Evolutionary conservation across 768 basidiomycete genomes (phyloP), one percentile per base, ranked within the genome.

Genomic region (Punctularia strigosozonata): DNA sequence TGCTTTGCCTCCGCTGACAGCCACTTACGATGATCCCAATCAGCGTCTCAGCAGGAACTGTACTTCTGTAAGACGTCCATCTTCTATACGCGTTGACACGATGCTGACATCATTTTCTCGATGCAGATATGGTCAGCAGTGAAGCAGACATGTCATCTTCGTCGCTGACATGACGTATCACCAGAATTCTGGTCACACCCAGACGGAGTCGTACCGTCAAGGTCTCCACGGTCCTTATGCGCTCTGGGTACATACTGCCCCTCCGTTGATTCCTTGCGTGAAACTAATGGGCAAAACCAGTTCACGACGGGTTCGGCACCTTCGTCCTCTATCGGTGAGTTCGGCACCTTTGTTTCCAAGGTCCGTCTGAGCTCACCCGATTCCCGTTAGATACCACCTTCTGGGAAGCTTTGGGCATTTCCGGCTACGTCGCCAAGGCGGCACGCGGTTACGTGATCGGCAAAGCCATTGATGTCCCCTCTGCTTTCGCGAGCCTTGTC

Each of bases 201-300:
- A 39, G 20, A 37, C 66, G 1, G 67, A 69, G 41, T 34, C 58
- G 4, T 66, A 60, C 44, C 59, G 64, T 20, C 65, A 62, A 23
- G 68, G 66, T 17, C 66, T 71, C 51, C 65, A 65, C 52, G 68
- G 68, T 31, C 69, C 68, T 54, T 46, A 71, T 46, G 68, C 66
- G 3, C 48, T 70, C 43, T n/a, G n/a, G n/a, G n/a, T n/a, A n/a
- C n/a, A n/a, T n/a, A n/a, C n/a, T n/a, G n/a, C n/a, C n/a, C n/a
- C n/a, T n/a, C n/a, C n/a, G n/a, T n/a, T n/a, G n/a, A n/a, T n/a
- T n/a, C n/a, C n/a, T n/a, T n/a, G n/a, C n/a, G n/a, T n/a, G n/a
- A n/a, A n/a, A n/a, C n/a, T n/a, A n/a, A n/a, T n/a, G n/a, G n/a
- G n/a, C n/a, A n/a, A n/a, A n/a, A n/a, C n/a, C 62, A 59, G 5